Percentiles rank a stretch among this genome's conserved stretches.
phyloP scores from a whole-genome alignment of 1,139 yeast genomes.

The Entelexis paramagnoliae region DNA sequence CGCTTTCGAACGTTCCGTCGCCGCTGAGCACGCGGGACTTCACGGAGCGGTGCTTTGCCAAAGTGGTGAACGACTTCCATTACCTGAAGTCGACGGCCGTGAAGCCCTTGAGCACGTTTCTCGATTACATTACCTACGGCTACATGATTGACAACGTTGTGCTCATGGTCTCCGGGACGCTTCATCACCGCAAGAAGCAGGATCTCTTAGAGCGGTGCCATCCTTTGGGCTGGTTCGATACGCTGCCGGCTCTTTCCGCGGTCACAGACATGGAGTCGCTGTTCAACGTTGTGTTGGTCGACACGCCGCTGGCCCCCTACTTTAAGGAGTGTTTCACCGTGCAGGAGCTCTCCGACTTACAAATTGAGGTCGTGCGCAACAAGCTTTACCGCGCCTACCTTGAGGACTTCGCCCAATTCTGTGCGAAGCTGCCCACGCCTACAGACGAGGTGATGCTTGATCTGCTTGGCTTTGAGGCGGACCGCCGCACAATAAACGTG shows the following conservation, averaged over 20 bases:
- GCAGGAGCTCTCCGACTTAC: conserved; percentile 87
- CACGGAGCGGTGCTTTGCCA: conserved; percentile 66
- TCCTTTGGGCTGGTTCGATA: conserved; percentile 97
- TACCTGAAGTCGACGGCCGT: conserved; percentile 77
- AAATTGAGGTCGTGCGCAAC: conserved; percentile 90
- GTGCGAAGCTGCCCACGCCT: conserved; percentile 57
- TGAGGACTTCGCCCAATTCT: conserved; percentile 72
- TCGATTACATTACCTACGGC: conserved; percentile 88
- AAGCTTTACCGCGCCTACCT: conserved; percentile 84
- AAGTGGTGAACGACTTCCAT: conserved; percentile 72
- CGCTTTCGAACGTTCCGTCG: conserved; percentile 69
- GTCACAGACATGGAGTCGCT: conserved; percentile 90
- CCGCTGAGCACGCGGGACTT: conserved; percentile 74
- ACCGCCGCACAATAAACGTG: conserved; percentile 86
- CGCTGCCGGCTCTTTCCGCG: conserved; percentile 85
- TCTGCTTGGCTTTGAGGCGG: conserved; percentile 82
- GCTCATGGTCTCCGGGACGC: conserved; percentile 90
- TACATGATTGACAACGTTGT: conserved; percentile 98
- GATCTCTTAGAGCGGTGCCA: conserved; percentile 86
- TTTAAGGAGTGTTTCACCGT: conserved; percentile 87
- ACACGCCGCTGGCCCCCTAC: conserved; percentile 95
- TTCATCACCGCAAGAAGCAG: conserved; percentile 82
- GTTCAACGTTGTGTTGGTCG: conserved; percentile 88
- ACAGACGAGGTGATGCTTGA: conserved; percentile 71
- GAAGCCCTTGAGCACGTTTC: conserved; percentile 65